Conservation (phyloP, 768 basidiomycete species). For the Termitomyces titanicus region DNA sequence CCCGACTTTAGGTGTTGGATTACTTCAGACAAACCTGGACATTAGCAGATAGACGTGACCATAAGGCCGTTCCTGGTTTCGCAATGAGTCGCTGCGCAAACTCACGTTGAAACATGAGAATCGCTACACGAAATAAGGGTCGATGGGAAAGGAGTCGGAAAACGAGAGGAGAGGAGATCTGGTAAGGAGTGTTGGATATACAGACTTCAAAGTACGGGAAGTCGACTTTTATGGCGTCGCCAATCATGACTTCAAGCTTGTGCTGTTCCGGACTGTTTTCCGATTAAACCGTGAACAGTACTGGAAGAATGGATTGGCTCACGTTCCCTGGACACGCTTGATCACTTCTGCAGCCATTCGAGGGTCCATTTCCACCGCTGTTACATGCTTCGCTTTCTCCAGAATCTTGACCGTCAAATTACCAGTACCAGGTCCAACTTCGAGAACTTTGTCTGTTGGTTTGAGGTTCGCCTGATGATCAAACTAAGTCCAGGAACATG, state of each 20-base stretch:
- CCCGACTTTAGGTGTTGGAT: neutral
- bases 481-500: neutral
- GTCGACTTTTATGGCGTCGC: constrained; percentile 98
- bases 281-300: neutral
- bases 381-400: constrained; percentile 88
- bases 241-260: constrained; percentile 92
- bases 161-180: constrained; percentile 96
- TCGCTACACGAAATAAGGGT: constrained; percentile 88
- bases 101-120: constrained; percentile 99
- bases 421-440: constrained; percentile 97
- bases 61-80: constrained; percentile 74
- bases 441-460: constrained; percentile 93
- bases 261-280: constrained; percentile 81
- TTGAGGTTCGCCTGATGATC: constrained; percentile 75
- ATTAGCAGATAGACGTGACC: constrained; percentile 95
- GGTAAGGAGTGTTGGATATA: constrained; percentile 98
- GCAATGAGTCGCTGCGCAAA: constrained; percentile 93
- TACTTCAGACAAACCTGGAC: constrained; percentile 63
- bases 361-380: constrained; percentile 97
- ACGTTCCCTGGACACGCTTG: constrained; percentile 98
- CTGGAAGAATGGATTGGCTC: constrained; percentile 27
- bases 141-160: constrained; percentile 97
- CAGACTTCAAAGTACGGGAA: constrained; percentile 98
- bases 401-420: constrained; percentile 93
- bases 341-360: constrained; percentile 98